Percentiles rank a stretch among this genome's conserved stretches.
phyloP scores from a whole-genome alignment of 2,329 filamentous ascomycete genomes.

The Aspergillus carbonarius region DNA sequence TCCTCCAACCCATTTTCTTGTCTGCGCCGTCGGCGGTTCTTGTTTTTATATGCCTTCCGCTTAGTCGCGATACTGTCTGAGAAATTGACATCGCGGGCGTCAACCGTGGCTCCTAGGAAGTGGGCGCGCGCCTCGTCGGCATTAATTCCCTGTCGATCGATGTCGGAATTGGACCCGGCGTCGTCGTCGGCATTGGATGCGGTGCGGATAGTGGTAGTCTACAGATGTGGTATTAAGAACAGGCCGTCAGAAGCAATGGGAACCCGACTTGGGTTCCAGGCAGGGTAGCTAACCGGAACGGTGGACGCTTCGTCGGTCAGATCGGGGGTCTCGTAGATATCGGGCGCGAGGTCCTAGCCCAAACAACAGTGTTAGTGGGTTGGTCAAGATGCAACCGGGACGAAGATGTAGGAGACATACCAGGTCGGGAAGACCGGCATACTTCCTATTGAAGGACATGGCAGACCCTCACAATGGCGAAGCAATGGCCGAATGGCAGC shows the following conservation, averaged over 20 bases:
- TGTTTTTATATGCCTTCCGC: constrained; percentile 77
- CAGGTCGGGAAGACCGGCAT: constrained; percentile 75
- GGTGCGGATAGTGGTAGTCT: constrained; percentile 59
- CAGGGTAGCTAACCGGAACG: constrained; percentile 60
- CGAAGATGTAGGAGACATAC: constrained; percentile 46
- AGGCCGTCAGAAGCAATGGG: not conserved
- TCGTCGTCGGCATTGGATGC: constrained; percentile 59
- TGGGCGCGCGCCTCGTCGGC: constrained; percentile 75
- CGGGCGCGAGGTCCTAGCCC: constrained; percentile 78
- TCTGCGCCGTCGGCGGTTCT: constrained; percentile 62
- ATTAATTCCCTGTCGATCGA: constrained; percentile 74
- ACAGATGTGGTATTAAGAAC: not conserved
- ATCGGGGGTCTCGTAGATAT: constrained; percentile 95
- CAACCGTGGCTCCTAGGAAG: constrained; percentile 73
- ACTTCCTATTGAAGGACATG: constrained; percentile 79
- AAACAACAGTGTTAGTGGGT: not conserved
- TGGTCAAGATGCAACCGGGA: not conserved
- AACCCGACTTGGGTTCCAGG: no score
- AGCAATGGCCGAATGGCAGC: not conserved
- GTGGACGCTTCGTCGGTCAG: constrained; percentile 88
- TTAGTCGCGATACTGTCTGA: constrained; percentile 84
- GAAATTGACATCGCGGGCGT: constrained; percentile 79
- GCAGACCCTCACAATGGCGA: not conserved
- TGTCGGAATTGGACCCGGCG: constrained; percentile 52
- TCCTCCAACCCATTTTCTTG: constrained; percentile 53